Evolutionary conservation across 1,139 yeast species (phyloP).

Genomic region (Suhomyces bokatorum): DNA sequence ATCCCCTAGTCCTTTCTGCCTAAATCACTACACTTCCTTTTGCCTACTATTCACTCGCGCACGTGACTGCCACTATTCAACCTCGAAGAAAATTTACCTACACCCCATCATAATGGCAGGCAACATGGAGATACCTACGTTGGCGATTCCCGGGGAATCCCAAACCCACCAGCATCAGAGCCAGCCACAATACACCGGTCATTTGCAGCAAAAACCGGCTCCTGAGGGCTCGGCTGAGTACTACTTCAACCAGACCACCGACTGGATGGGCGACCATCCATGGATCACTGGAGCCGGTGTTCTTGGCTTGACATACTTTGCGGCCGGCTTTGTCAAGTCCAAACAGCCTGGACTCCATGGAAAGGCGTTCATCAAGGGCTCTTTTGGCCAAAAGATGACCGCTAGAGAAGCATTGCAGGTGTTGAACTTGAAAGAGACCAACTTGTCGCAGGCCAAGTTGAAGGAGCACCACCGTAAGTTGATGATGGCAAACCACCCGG

Average conservation of each 20-base stretch:
- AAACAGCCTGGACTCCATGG: constrained; percentile 74
- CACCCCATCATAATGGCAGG: background rate
- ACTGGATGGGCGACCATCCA: constrained; percentile 76
- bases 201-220: constrained; percentile 42
- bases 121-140: constrained; percentile 54
- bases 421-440: constrained; percentile 78
- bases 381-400: constrained; percentile 87
- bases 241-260: constrained; percentile 65
- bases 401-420: constrained; percentile 90
- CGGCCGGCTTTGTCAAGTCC: constrained; percentile 69
- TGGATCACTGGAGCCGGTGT: constrained; percentile 71
- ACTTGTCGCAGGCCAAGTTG: constrained; percentile 70
- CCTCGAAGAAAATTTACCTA: constrained; percentile 4
- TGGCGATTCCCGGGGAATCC: constrained; percentile 60
- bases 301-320: constrained; percentile 61
- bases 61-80: constrained; percentile 1
- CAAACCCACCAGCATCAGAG: constrained; percentile 20
- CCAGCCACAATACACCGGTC: constrained; percentile 37
- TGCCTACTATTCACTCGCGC: background rate
- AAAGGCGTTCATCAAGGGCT: constrained; percentile 76
- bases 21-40: background rate
- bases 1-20: too few relatives aligned
- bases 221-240: constrained; percentile 57
- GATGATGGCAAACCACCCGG: constrained; percentile 95
- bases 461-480: constrained; percentile 87